Evolutionary conservation across 2,329 filamentous ascomycete genomes (phyloP).

Genomic region (Endoconidiophora laricicola): DNA sequence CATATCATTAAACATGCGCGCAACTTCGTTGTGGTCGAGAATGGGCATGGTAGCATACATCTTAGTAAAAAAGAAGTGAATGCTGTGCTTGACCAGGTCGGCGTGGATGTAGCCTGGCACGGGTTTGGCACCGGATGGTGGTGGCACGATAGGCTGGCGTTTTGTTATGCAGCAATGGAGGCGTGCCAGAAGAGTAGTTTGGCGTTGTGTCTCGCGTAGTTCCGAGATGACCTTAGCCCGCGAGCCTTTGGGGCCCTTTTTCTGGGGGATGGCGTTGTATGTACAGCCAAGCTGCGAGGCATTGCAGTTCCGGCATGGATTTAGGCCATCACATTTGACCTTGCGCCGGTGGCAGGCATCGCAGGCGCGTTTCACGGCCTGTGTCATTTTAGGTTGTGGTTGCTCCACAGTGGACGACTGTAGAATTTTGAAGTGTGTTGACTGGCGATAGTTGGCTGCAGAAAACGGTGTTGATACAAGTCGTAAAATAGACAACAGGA

Average conservation of each 20-base stretch:
- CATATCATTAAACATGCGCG: constrained; percentile 41
- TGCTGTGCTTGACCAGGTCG: constrained; percentile 48
- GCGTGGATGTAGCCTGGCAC: constrained; percentile 43
- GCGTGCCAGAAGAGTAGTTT: constrained; percentile 45
- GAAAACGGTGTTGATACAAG: neutral
- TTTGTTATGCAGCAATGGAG: constrained; percentile 44
- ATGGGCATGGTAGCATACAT: constrained; percentile 50
- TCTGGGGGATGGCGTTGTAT: constrained; percentile 59
- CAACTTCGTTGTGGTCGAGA: constrained; percentile 39
- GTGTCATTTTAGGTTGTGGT: constrained; percentile 25
- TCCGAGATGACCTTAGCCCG: constrained; percentile 62
- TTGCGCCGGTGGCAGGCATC: constrained; percentile 60
- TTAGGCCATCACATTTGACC: constrained; percentile 56
- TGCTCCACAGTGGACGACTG: constrained; percentile 4
- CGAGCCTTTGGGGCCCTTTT: constrained; percentile 60
- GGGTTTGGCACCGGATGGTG: constrained; percentile 27
- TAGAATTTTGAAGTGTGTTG: neutral
- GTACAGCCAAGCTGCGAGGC: constrained; percentile 52
- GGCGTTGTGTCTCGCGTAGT: constrained; percentile 49
- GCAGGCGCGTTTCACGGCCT: constrained; percentile 46
- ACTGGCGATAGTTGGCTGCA: neutral
- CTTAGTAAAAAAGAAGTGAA: constrained; percentile 52
- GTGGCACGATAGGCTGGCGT: constrained; percentile 6
- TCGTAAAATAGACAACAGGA: neutral
- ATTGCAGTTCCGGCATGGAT: constrained; percentile 54